phyloP scores from a whole-genome alignment of 2,329 filamentous ascomycete species.

The Davidsoniella eucalypti region DNA sequence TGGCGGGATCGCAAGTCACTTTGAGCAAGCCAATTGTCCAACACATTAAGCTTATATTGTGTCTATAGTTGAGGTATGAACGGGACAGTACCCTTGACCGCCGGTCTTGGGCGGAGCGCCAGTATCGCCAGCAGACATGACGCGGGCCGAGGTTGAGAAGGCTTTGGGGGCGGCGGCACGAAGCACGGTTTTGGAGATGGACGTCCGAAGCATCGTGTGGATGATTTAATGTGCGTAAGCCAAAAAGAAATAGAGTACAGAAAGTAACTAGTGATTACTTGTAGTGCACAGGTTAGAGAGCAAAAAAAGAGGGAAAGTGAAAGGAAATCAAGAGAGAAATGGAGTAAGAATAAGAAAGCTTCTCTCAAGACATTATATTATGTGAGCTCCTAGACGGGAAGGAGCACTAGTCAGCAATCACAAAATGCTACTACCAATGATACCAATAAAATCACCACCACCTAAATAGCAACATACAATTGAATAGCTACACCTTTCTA shows the following conservation, averaged over 20 bases:
- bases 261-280: neutral
- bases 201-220: slow-evolving; percentile 49
- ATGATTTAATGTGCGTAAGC: neutral
- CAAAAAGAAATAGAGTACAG: neutral
- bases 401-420: neutral
- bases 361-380: no score
- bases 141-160: slow-evolving; percentile 46
- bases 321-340: neutral
- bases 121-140: slow-evolving; percentile 55
- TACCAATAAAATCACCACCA: no score
- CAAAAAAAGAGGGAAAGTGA: neutral
- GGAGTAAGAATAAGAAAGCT: slow-evolving; percentile 1
- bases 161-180: slow-evolving; percentile 29
- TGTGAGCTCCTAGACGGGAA: neutral
- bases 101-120: slow-evolving; percentile 40
- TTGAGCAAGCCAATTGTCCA: no score
- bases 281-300: neutral
- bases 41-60: no score
- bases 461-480: no score
- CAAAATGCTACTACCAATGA: neutral
- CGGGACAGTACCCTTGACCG: slow-evolving; percentile 33
- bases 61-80: neutral
- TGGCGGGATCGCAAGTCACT: neutral
- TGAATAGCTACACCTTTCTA: no score
- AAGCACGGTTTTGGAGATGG: slow-evolving; percentile 37